These are phyloP conservation scores for Trichoderma gamsii DNA, from an alignment of 495 filamentous ascomycete genomes.

Conservation along the genomic window DNA sequence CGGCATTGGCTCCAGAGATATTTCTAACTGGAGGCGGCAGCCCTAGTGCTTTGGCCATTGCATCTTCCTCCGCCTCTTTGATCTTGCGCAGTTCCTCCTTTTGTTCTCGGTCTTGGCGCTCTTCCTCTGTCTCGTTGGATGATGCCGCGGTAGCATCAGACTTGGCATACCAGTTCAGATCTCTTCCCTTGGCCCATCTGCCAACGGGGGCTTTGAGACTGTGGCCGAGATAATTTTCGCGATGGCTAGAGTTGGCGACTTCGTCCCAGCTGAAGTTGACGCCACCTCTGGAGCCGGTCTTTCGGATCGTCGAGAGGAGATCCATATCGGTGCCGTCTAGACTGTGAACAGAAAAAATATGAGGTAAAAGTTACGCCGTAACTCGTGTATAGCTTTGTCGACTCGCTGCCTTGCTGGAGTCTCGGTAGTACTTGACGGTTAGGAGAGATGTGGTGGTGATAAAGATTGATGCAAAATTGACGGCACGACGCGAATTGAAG, in stretches of 20 bases:
- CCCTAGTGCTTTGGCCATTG: conserved; percentile 73
- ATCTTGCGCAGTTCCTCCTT: conserved; percentile 73
- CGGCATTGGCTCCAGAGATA: conserved; percentile 44
- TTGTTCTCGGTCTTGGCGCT: conserved; percentile 55
- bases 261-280: conserved; percentile 95
- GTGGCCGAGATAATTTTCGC: conserved; percentile 97
- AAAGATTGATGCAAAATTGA: background rate
- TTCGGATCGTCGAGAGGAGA: conserved; percentile 84
- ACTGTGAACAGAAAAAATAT: background rate
- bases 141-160: conserved; percentile 40
- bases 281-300: conserved; percentile 89
- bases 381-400: too few species aligned
- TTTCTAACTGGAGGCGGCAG: conserved; percentile 56
- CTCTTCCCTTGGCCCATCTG: conserved; percentile 87
- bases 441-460: background rate
- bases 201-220: conserved; percentile 93
- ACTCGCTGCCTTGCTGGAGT: background rate
- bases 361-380: too few species aligned
- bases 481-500: background rate
- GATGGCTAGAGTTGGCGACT: conserved; percentile 76
- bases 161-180: conserved; percentile 86
- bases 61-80: conserved; percentile 92
- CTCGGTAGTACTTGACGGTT: too few species aligned
- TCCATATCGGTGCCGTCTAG: conserved; percentile 57
- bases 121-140: conserved; percentile 52